Evolutionary conservation across 179 eudicot species (phyloP).

Genomic region (Silene noctiflora): DNA sequence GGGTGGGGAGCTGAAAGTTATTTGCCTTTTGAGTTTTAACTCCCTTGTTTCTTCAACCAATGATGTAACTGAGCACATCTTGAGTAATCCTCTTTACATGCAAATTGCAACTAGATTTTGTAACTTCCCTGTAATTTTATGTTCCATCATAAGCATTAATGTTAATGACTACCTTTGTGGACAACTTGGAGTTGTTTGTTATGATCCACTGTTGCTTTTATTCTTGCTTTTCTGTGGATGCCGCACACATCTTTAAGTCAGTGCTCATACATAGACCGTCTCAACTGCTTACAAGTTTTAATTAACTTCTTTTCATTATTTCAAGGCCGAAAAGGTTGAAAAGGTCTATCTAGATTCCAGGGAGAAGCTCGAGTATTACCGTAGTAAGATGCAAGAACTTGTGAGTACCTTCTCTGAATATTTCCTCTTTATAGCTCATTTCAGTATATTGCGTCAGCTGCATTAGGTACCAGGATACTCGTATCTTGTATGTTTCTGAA

Average conservation of each 20-base stretch:
- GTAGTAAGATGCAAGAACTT: slow-evolving; percentile 96
- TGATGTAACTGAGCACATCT: neutral
- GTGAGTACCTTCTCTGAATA: slow-evolving; percentile 46
- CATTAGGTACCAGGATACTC: neutral
- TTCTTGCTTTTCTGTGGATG: slow-evolving; percentile 10
- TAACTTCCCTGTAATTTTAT: neutral
- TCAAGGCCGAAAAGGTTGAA: slow-evolving; percentile 73
- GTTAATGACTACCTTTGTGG: neutral
- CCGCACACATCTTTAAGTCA: neutral
- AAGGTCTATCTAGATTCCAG: slow-evolving; percentile 74
- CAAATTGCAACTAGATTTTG: neutral
- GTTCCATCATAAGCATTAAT: too few relatives aligned
- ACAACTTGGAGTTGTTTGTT: neutral
- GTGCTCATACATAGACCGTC: neutral
- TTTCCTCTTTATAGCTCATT: slow-evolving; percentile 1
- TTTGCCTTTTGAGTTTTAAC: neutral
- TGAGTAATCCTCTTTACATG: neutral
- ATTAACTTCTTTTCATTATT: slow-evolving; percentile 16
- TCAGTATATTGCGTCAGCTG: neutral
- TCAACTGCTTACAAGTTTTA: neutral
- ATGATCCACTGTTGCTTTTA: neutral
- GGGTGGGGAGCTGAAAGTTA: neutral
- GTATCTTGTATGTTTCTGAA: neutral
- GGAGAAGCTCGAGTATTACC: slow-evolving; percentile 80
- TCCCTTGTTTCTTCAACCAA: neutral